Evolutionary conservation across 2,329 filamentous ascomycete species (phyloP), one percentile per base, ranked within the genome.

Genomic region (Akanthomyces uredinophilus): DNA sequence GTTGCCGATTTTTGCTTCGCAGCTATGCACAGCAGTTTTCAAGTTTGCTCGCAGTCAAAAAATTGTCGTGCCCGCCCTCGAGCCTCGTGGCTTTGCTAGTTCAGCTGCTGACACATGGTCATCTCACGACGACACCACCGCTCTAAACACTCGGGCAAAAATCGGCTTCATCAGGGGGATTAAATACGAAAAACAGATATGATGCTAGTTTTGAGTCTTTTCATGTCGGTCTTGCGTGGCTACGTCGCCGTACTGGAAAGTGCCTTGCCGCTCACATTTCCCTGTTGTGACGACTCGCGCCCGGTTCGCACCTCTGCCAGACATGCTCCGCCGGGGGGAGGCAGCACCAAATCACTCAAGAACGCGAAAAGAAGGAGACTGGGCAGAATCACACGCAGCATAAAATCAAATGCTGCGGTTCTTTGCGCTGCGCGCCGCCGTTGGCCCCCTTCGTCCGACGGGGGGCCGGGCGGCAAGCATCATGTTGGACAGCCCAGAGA

Each of bases 61-160:
- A 58, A 41, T 58, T 6, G 22, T 46, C 44, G 22, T 29, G 16
- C 10, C 16, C 27, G n/a, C 54, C 57, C 27, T 10, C 24, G 29
- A 18, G 35, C 24, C 37, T 37, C 18, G 46, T 51, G 47, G 47
- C 39, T 53, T 52, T 60, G 57, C 57, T 60, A 60, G 57, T 43
- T 52, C 47, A 44, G 35, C 47, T 5, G 37, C 57, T 60, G 57
- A 22, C 22, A 43, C 37, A 29, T 47, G 20, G 50, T 16, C 18
- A 24, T 35, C 39, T 29, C 22, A 60, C 43, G 16, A 32, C n/a
- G n/a, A 14, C 41, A 24, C n/a, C 44, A 29, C 51, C 35, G 20
- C 18, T 29, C 24, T 37, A 41, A 54, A 57, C 63, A 62, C 47
- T 29, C 49, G 35, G 5, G 13, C 49, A 49, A 60, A 51, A 58